Evolutionary conservation across 306 rosid genomes (phyloP).

Genomic region (Prunus dulcis): DNA sequence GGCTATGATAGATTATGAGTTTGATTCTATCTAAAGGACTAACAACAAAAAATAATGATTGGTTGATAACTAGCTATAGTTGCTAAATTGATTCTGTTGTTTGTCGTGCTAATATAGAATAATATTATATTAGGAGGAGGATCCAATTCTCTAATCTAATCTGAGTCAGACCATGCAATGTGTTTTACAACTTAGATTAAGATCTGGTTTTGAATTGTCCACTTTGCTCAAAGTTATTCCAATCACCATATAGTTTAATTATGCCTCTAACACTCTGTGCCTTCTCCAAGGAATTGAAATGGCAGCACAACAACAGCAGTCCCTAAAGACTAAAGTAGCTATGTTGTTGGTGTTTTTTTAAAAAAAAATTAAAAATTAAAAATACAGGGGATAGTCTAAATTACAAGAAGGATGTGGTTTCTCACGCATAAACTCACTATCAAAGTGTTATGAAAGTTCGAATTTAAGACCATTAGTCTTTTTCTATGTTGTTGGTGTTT

Average conservation of each 20-base stretch:
- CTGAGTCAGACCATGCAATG: conserved; percentile 1
- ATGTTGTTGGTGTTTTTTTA: no score
- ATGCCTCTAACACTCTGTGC: background rate
- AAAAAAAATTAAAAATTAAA: no score
- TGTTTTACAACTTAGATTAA: background rate
- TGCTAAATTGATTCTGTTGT: background rate
- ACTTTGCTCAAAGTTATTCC: conserved; percentile 23
- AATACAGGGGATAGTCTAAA: background rate
- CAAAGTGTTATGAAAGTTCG: no score
- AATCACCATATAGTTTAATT: background rate
- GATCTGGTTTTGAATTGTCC: conserved; percentile 1
- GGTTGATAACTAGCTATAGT: background rate
- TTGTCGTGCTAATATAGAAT: background rate
- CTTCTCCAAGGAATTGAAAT: background rate
- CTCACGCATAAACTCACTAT: no score
- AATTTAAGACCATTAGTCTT: no score
- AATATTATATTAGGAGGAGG: background rate
- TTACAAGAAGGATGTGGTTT: no score
- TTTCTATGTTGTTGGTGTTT: background rate
- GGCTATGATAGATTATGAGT: background rate
- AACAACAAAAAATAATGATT: background rate
- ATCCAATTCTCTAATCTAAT: conserved; percentile 15
- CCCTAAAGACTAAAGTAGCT: background rate
- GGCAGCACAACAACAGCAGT: background rate
- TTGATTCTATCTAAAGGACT: conserved; percentile 1